Conservation (phyloP, 305 asterid species). For the Stenogyne calaminthoides region DNA sequence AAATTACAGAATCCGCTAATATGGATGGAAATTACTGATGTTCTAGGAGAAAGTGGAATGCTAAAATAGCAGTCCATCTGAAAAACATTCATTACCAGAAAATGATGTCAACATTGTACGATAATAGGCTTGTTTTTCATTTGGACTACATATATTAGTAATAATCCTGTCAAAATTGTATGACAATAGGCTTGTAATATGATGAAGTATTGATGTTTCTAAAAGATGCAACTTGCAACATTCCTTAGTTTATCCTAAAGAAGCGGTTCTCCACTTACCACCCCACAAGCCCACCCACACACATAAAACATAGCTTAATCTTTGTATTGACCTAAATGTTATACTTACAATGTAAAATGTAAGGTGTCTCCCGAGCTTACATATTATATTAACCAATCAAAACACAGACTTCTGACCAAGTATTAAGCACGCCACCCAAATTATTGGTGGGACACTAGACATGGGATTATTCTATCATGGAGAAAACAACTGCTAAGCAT, state of each 20-base stretch:
- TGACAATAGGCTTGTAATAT: background rate
- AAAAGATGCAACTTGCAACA: background rate
- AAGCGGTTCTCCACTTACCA: background rate
- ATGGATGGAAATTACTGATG: background rate
- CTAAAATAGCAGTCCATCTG: slow-evolving; percentile 22
- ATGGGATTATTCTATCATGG: background rate
- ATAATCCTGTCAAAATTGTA: background rate
- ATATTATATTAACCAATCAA: slow-evolving; percentile 5
- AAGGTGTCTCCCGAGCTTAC: slow-evolving; percentile 1
- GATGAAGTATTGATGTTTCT: background rate
- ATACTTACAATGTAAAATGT: background rate
- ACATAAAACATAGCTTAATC: background rate
- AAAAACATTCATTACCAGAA: slow-evolving; percentile 14
- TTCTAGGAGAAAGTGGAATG: slow-evolving; percentile 6
- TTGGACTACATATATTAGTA: slow-evolving; percentile 12
- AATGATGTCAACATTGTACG: background rate
- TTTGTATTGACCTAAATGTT: background rate
- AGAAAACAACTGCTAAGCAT: background rate
- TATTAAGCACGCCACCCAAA: background rate
- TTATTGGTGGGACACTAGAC: background rate
- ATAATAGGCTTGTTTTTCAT: background rate
- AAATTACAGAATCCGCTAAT: background rate
- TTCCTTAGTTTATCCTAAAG: slow-evolving; percentile 9
- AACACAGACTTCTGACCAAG: slow-evolving; percentile 10
- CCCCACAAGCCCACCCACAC: background rate